These are phyloP conservation scores for Verticillium albo-atrum DNA, from an alignment of 2,329 filamentous ascomycete genomes.

Conservation along the genomic window DNA sequence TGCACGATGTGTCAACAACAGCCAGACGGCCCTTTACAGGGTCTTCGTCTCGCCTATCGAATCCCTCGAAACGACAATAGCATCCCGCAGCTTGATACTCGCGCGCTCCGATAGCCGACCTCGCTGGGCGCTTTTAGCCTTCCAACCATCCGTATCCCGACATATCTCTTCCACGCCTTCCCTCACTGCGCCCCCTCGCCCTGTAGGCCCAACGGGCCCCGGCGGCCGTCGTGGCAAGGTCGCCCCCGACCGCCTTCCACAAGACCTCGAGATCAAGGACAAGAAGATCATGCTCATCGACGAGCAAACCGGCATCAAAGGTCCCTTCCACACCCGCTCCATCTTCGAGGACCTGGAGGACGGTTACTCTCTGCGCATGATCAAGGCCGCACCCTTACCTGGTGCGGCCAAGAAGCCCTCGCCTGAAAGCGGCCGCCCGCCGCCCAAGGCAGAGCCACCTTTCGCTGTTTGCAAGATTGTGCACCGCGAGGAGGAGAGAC, in stretches of 20 bases:
- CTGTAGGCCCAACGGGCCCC: neutral
- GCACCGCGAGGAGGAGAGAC: constrained; percentile 44
- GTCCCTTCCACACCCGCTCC: constrained; percentile 28
- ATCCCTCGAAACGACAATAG: constrained; percentile 17
- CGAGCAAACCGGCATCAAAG: constrained; percentile 30
- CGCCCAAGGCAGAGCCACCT: constrained; percentile 4
- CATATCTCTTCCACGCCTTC: neutral
- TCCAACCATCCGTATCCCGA: neutral
- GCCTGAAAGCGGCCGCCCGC: neutral
- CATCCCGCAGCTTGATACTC: constrained; percentile 14
- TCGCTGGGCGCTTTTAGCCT: neutral
- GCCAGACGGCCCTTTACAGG: constrained; percentile 39
- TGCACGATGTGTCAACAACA: constrained; percentile 34
- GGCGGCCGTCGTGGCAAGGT: neutral
- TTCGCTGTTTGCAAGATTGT: constrained; percentile 68
- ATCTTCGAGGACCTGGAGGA: constrained; percentile 36
- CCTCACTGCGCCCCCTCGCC: neutral
- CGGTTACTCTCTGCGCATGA: constrained; percentile 35
- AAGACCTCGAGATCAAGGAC: constrained; percentile 40
- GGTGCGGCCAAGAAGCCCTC: constrained; percentile 15
- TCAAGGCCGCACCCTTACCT: constrained; percentile 28
- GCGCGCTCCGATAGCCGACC: neutral
- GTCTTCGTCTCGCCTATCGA: constrained; percentile 38
- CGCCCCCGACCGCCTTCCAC: constrained; percentile 28
- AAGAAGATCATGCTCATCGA: constrained; percentile 36